Conservation (phyloP, 805 yeast genomes). For the Tetrapisispora iriomotensis region DNA sequence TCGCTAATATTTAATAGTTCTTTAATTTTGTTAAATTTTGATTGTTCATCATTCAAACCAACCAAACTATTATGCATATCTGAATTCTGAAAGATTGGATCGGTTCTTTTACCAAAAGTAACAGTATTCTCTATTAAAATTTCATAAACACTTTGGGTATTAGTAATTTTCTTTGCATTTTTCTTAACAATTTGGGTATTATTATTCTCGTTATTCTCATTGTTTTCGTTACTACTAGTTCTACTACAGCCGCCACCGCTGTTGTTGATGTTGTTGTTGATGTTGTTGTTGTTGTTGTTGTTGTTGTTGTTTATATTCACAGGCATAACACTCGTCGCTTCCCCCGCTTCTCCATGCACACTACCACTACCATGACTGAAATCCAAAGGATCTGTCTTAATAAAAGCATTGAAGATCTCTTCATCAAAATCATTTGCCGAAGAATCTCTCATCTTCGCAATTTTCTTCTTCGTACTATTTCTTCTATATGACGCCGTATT, state of each 20-base stretch:
- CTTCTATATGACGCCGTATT: neutral
- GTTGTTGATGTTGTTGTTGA: neutral
- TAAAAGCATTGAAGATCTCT: constrained; percentile 18
- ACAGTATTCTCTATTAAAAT: constrained; percentile 7
- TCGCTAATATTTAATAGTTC: constrained; percentile 1
- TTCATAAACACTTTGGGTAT: constrained; percentile 4
- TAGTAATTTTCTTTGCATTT: neutral
- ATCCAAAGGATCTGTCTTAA: constrained; percentile 17
- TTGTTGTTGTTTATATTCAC: neutral
- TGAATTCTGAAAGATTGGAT: neutral
- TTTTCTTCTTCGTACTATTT: constrained; percentile 3
- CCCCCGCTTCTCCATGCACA: neutral
- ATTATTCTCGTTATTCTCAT: neutral
- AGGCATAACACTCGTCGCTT: neutral
- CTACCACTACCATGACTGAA: neutral
- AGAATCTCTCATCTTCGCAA: no score
- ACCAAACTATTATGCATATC: constrained; percentile 1
- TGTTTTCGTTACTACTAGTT: no score
- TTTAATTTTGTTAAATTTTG: neutral
- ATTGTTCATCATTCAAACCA: neutral
- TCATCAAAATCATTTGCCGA: constrained; percentile 14
- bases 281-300: neutral
- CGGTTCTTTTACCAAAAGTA: constrained; percentile 9
- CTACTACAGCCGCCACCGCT: no score
- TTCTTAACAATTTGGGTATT: neutral